Conservation (phyloP, 2,329 filamentous ascomycete species). For the Nemania abortiva region DNA sequence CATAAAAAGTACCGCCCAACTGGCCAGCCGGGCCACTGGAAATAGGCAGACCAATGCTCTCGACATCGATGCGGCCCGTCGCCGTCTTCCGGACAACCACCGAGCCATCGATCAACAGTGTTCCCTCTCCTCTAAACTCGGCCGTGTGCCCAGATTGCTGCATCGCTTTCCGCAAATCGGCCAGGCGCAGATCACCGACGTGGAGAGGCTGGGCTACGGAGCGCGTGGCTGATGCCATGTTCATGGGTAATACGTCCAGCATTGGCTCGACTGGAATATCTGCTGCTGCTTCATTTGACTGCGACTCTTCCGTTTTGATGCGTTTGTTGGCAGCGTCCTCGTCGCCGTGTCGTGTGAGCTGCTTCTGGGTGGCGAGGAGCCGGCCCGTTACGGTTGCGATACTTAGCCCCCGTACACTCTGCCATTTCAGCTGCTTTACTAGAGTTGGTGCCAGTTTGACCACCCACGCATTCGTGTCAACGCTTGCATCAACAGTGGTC, state of each 20-base stretch:
- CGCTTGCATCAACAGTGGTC: constrained; percentile 83
- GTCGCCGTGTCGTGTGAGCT: constrained; percentile 61
- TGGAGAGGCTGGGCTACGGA: constrained; percentile 89
- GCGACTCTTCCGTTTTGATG: constrained; percentile 58
- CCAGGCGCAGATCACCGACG: constrained; percentile 90
- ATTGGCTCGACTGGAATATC: constrained; percentile 57
- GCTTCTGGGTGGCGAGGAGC: constrained; percentile 58
- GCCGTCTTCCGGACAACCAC: constrained; percentile 91
- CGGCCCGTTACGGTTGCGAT: constrained; percentile 92
- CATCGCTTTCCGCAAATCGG: constrained; percentile 88
- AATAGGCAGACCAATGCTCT: constrained; percentile 74
- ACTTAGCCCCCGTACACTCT: constrained; percentile 88
- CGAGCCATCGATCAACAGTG: constrained; percentile 85
- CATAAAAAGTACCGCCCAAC: constrained; percentile 79
- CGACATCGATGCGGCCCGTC: constrained; percentile 88
- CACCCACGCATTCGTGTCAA: constrained; percentile 97
- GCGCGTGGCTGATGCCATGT: constrained; percentile 77
- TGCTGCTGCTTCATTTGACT: constrained; percentile 39
- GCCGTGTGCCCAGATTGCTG: constrained; percentile 84
- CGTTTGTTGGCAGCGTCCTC: constrained; percentile 63
- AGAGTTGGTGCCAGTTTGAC: constrained; percentile 89
- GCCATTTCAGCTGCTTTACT: constrained; percentile 91
- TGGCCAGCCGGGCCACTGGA: constrained; percentile 57
- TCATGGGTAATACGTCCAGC: constrained; percentile 67
- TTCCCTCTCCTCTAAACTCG: constrained; percentile 94